Percentiles rank a stretch among this genome's conserved stretches.
phyloP scores from a whole-genome alignment of 2,329 filamentous ascomycete genomes.

The Hypoxylon sp. region DNA sequence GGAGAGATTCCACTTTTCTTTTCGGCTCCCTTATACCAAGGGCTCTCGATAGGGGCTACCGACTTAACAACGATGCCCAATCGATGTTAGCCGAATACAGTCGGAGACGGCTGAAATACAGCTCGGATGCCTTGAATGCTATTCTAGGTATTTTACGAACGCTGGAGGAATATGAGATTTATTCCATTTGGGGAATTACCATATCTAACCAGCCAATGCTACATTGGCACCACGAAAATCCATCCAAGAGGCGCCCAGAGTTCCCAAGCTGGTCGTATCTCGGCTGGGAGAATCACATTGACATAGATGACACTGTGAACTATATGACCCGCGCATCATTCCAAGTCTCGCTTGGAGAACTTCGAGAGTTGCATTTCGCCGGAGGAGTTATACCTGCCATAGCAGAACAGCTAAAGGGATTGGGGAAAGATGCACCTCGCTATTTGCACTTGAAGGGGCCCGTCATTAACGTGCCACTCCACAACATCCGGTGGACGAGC shows the following conservation, averaged over 20 bases:
- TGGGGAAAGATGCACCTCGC: background rate
- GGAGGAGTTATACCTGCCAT: background rate
- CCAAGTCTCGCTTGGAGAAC: background rate
- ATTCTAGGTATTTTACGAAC: background rate
- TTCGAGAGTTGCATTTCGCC: background rate
- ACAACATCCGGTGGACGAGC: background rate
- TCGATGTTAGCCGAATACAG: background rate
- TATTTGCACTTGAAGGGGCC: background rate
- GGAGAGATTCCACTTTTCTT: background rate
- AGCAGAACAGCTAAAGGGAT: background rate
- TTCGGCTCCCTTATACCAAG: background rate
- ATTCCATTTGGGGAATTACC: slow-evolving; percentile 8
- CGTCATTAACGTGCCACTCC: background rate
- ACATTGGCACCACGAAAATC: slow-evolving; percentile 8
- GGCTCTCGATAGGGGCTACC: background rate
- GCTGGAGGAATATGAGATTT: background rate
- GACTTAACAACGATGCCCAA: background rate
- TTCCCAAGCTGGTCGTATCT: slow-evolving; percentile 21
- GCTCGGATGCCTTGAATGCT: background rate
- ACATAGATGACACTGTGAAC: background rate
- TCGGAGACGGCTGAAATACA: background rate
- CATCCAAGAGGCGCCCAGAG: background rate
- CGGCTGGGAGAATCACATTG: slow-evolving; percentile 10
- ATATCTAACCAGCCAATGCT: background rate
- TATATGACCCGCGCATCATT: background rate